Base-by-base conservation (phyloP, 441 rosid genomes). In the Flueggea neowawraea region DNA sequence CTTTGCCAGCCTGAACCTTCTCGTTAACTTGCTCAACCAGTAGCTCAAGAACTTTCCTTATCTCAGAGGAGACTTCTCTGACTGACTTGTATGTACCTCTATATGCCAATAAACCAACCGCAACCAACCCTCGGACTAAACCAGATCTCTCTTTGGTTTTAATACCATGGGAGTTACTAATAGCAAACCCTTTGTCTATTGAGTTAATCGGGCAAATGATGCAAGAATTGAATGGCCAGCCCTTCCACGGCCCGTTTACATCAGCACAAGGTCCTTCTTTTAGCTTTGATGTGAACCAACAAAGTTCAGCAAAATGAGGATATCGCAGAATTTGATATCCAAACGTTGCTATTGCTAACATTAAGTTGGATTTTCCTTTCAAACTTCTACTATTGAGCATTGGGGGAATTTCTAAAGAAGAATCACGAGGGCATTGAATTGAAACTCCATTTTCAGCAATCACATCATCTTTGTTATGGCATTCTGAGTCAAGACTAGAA, bases 271-370 rank as follows among this genome's bases (percentile, higher is more conserved):
- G 99, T 66, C 99, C 99, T 74, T 84, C 95, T 77, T 85, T 89
- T 61, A 95, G 82, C 81, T 89, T 95, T 47, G 99, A 91, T 49
- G 98, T 86, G 44, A 86, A 82, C 99, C 98, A 95, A 77, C 99
- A 91, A 62, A 95, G 96, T 77, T 89, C 98, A 65, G 99, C 93
- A 85, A 95, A 91, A 73, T 91, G 99, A 70, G 96, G 96, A 82
- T 78, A 91, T 65, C 72, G 84, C 63, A 95, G 80, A 74, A 95
- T 80, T 78, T 91, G 98, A 82, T 84, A 80, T 58, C 99, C 99
- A 79, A 91, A 82, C 55, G 91, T 77, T 48, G 87, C 80, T 63
- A 95, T 74, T 51, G 95, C 95, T 58, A 88, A 66, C 71, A 82
- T 70, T 82, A 86, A 73, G 81, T 69, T 89, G 64, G 97, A 82